Conservation (phyloP, 1,284 basidiomycete species). For the Trichosporon sp. region DNA sequence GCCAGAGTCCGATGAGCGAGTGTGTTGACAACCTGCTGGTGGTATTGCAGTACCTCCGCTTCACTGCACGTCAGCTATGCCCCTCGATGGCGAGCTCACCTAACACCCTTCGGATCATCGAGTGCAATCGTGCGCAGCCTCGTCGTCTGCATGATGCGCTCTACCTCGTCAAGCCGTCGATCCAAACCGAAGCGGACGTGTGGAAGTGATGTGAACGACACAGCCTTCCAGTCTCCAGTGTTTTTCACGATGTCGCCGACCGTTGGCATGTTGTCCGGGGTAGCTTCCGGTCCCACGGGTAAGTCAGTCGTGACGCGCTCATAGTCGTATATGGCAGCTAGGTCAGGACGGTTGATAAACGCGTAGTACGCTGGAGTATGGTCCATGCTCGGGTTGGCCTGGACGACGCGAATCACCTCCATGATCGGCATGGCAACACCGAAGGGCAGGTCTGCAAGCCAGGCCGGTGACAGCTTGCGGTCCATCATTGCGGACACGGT, state of each 20-base stretch:
- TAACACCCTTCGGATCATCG: constrained; percentile 65
- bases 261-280: constrained; percentile 17
- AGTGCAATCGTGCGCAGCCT: constrained; percentile 62
- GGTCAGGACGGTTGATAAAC: constrained; percentile 73
- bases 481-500: constrained; percentile 54
- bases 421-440: constrained; percentile 72
- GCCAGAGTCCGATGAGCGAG: constrained; percentile 80
- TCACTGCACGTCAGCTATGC: constrained; percentile 21
- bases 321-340: constrained; percentile 48
- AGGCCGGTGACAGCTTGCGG: constrained; percentile 54
- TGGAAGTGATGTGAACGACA: constrained; percentile 34
- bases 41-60: constrained; percentile 54
- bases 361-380: constrained; percentile 69
- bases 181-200: constrained; percentile 82
- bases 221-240: neutral
- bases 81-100: constrained; percentile 51
- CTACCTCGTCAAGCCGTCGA: constrained; percentile 76
- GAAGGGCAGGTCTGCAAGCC: constrained; percentile 56
- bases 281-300: constrained; percentile 17
- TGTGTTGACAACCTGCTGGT: constrained; percentile 70
- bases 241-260: constrained; percentile 20
- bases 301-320: constrained; percentile 16
- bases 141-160: constrained; percentile 78
- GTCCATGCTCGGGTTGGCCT: constrained; percentile 65
- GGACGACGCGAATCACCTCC: constrained; percentile 76